phyloP scores from a whole-genome alignment of 208 protist species.

The Crithidia bombi region DNA sequence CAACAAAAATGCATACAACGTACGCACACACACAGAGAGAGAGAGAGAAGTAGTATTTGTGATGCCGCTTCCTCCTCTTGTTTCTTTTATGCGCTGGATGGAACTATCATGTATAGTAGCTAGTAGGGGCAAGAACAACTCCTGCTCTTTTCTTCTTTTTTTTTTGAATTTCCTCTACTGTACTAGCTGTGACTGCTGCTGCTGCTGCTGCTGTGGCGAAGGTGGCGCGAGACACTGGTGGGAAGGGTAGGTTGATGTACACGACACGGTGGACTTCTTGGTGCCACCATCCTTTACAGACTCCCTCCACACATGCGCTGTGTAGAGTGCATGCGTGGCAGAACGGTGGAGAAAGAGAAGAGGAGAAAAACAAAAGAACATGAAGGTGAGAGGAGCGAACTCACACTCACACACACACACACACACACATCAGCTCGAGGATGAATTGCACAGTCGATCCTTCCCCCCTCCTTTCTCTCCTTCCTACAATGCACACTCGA shows the following conservation, averaged over 20 bases:
- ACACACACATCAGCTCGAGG: no score
- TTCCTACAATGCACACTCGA: no score
- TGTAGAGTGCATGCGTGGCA: background rate
- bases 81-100: constrained; percentile 7
- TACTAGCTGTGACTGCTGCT: background rate
- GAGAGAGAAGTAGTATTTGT: background rate
- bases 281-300: no score
- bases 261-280: no score
- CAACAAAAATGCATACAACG: no score
- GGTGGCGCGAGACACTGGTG: background rate
- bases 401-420: no score
- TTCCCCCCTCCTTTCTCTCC: no score
- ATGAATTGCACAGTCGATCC: no score
- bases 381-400: background rate
- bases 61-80: no score
- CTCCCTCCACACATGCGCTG: background rate
- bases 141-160: background rate
- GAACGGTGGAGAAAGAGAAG: background rate
- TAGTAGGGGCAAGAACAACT: no score
- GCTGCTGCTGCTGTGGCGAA: background rate
- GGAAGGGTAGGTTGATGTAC: no score
- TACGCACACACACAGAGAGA: no score
- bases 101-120: background rate
- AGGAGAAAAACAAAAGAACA: background rate
- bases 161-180: background rate